Evolutionary conservation across 2,329 filamentous ascomycete species (phyloP), one percentile per base, ranked within the genome.

Genomic region (Dothideomycetidae sp.): DNA sequence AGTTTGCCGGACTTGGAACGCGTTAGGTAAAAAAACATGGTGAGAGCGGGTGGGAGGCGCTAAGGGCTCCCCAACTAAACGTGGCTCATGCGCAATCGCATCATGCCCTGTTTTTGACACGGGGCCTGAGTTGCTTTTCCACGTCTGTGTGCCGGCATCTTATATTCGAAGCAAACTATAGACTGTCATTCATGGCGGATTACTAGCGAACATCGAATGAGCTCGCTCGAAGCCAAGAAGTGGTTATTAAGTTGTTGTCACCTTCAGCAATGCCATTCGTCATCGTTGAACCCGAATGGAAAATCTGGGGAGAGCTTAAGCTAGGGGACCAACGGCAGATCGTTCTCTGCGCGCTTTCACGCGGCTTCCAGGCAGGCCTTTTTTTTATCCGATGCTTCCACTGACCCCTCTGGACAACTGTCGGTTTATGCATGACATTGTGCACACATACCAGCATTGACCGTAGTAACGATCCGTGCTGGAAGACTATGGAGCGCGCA

Each of bases 31-130:
- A 26, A 26, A 26, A 26, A 26, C 21, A 26, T 26, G 21, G 21
- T 26, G 21, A 26, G 21, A 26, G 21, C 7, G 30, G 35, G 17
- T 37, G 35, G 30, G 35, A 12, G 29, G 29, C 28, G 35, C 35
- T 37, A 37, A 26, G 21, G 34, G 31, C n/a, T 32, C 14, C 30
- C 31, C 36, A 38, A 38, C 36, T 38, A 32, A 14, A 10, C 21
- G 14, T 15, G 15, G 9, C 29, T 38, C 29, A 16, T 38, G 36
- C 36, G 33, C 23, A 10, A 29, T 26, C 19, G 35, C 35, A 37
- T 37, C 35, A 37, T 31, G 19, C 23, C 33, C 19, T 19, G 21
- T 26, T 26, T 26, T n/a, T 26, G 21, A 26, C 21, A n/a, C n/a
- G 7, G 21, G n/a, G 21, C 21, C 21, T 26, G 7, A 26, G 7